These are phyloP conservation scores for Podospora pseudocomata DNA, from an alignment of 495 filamentous ascomycete species.

Conservation along the genomic window DNA sequence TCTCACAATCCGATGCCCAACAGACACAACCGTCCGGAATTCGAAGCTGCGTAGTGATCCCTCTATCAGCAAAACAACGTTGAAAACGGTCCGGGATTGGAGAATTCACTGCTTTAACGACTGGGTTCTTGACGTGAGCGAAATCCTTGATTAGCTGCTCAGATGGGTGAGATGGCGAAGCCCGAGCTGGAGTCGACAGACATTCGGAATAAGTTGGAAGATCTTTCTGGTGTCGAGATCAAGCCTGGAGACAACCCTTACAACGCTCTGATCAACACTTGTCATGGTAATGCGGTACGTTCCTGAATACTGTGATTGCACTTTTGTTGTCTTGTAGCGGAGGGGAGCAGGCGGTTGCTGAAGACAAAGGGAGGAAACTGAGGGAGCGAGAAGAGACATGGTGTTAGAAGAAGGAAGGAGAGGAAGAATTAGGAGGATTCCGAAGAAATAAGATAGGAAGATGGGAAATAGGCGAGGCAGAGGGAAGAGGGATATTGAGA, in stretches of 20 bases:
- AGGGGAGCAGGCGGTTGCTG: too few species aligned
- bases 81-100: not conserved
- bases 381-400: too few species aligned
- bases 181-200: slow-evolving; percentile 40
- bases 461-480: not conserved
- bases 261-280: slow-evolving; percentile 64
- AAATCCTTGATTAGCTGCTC: not conserved
- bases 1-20: not conserved
- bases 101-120: not conserved
- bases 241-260: slow-evolving; percentile 65
- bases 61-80: not conserved
- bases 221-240: slow-evolving; percentile 51
- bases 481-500: not conserved
- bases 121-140: not conserved
- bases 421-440: not conserved
- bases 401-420: too few species aligned
- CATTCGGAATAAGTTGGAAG: slow-evolving; percentile 51
- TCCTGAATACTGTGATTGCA: not conserved
- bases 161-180: slow-evolving; percentile 27
- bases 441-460: not conserved
- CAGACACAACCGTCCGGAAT: not conserved
- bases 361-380: too few species aligned
- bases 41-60: not conserved
- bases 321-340: not conserved
- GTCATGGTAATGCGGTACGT: slow-evolving; percentile 57